Percentiles rank a stretch among this genome's conserved stretches.
Conservation (phyloP, 177 flowering plant species). For the Telopea speciosissima region DNA sequence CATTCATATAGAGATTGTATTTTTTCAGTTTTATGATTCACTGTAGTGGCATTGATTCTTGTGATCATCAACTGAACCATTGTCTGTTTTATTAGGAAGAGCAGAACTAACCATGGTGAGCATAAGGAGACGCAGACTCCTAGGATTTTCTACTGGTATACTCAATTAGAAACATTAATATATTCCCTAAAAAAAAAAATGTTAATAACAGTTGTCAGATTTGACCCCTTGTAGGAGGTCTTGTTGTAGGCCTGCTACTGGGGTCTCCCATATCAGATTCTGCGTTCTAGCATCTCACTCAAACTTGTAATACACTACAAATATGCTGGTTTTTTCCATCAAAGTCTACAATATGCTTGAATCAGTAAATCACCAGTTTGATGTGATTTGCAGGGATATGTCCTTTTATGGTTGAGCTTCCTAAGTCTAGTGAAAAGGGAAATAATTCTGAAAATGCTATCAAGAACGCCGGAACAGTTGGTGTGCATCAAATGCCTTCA, state of each 20-base stretch:
- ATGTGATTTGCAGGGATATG: constrained; percentile 38
- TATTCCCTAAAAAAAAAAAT: background rate
- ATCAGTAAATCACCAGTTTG: background rate
- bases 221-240: constrained; percentile 2
- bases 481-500: constrained; percentile 48
- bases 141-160: constrained; percentile 57
- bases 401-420: constrained; percentile 39
- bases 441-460: constrained; percentile 22
- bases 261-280: constrained; percentile 1
- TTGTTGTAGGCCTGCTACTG: background rate
- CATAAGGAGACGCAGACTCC: constrained; percentile 61
- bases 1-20: background rate
- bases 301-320: background rate
- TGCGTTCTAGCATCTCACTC: background rate
- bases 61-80: constrained; percentile 10
- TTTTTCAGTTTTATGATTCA: background rate
- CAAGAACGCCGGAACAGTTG: constrained; percentile 21
- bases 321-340: background rate
- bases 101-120: constrained; percentile 54
- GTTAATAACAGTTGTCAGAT: background rate
- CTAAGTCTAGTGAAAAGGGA: constrained; percentile 31
- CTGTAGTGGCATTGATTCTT: constrained; percentile 2
- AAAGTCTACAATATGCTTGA: background rate
- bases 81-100: constrained; percentile 14
- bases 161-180: background rate